Evolutionary conservation across 2,329 filamentous ascomycete genomes (phyloP).

Genomic region (Huntiella moniliformis): DNA sequence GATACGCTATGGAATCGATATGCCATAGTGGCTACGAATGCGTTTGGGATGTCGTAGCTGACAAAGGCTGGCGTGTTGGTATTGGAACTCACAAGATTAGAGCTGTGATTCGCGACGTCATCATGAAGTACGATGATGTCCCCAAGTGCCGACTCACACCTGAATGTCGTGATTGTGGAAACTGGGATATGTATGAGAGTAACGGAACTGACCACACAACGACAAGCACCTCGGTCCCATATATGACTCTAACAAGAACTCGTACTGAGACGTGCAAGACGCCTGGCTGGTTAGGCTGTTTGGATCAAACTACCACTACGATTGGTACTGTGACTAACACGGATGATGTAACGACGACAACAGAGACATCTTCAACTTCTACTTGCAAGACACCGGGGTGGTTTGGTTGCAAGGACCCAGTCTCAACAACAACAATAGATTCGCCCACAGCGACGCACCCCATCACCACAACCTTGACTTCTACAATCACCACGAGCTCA

Average conservation of each 20-base stretch:
- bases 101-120: slow-evolving; percentile 70
- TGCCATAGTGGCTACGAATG: slow-evolving; percentile 83
- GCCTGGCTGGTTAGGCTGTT: slow-evolving; percentile 78
- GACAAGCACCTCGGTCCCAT: slow-evolving; percentile 29
- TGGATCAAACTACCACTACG: slow-evolving; percentile 42
- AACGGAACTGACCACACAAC: slow-evolving; percentile 65
- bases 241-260: slow-evolving; percentile 42
- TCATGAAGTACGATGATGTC: slow-evolving; percentile 64
- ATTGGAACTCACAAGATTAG: slow-evolving; percentile 83
- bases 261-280: slow-evolving; percentile 77
- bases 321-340: slow-evolving; percentile 13
- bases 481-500: slow-evolving; percentile 14
- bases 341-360: slow-evolving; percentile 21
- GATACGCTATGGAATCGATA: slow-evolving; percentile 83
- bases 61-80: slow-evolving; percentile 82
- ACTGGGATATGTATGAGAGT: slow-evolving; percentile 90
- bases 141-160: slow-evolving; percentile 57
- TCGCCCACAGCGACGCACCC: slow-evolving; percentile 15
- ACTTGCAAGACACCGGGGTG: slow-evolving; percentile 45
- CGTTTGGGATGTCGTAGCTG: slow-evolving; percentile 77
- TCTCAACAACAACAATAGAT: slow-evolving; percentile 17
- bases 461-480: slow-evolving; percentile 13
- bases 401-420: slow-evolving; percentile 43
- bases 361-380: slow-evolving; percentile 27
- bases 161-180: slow-evolving; percentile 73